These are phyloP conservation scores for Lindgomyces ingoldianus DNA, from an alignment of 495 filamentous ascomycete genomes.

Conservation along the genomic window DNA sequence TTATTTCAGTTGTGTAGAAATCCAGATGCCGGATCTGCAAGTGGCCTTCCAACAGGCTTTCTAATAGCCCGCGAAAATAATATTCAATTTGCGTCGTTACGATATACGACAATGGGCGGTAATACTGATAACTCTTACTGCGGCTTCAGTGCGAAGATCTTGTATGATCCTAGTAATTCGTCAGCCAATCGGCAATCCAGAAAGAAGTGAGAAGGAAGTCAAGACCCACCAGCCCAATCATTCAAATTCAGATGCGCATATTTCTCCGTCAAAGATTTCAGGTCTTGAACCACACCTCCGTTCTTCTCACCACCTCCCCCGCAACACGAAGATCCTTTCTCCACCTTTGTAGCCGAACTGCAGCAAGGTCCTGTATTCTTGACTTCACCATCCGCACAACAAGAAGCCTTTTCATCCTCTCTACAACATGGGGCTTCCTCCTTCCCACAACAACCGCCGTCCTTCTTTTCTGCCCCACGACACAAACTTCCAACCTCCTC, in stretches of 20 bases:
- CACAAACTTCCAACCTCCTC: conserved; percentile 10
- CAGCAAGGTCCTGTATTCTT: neutral
- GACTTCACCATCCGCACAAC: neutral
- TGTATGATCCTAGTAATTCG: conserved; percentile 27
- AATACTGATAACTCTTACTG: no score
- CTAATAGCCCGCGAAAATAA: no score
- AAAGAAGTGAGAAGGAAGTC: neutral
- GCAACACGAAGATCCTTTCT: neutral
- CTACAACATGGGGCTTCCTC: neutral
- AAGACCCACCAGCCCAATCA: conserved; percentile 55
- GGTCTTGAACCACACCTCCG: neutral
- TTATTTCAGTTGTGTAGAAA: no score
- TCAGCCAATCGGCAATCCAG: neutral
- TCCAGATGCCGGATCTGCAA: no score
- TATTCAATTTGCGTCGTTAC: no score
- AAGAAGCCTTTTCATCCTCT: neutral
- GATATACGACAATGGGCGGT: no score
- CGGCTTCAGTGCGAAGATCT: conserved; percentile 35
- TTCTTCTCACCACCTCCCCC: conserved; percentile 2
- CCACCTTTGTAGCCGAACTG: neutral
- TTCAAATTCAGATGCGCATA: conserved; percentile 49
- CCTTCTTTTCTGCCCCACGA: conserved; percentile 24
- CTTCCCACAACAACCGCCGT: no score
- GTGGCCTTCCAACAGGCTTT: no score
- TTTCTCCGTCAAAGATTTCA: conserved; percentile 7